Evolutionary conservation across 2,329 filamentous ascomycete genomes (phyloP).

Genomic region (Aureobasidium sp.): DNA sequence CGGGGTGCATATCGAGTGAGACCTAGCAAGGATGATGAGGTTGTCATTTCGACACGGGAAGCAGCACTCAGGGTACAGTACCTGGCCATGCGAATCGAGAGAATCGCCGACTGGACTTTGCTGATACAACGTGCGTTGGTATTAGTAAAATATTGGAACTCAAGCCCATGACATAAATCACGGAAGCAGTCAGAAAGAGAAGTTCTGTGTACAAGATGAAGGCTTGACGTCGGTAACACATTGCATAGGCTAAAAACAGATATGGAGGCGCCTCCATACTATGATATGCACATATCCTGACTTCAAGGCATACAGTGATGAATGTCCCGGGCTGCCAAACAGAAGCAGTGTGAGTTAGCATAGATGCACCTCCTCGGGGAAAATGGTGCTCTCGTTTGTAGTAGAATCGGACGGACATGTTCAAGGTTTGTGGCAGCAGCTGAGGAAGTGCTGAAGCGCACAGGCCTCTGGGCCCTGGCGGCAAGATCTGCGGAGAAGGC

Average conservation of each 20-base stretch:
- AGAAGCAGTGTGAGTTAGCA: background rate
- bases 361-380: background rate
- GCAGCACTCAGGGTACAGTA: background rate
- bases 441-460: background rate
- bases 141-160: background rate
- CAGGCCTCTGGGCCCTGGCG: background rate
- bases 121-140: background rate
- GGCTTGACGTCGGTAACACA: background rate
- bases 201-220: background rate
- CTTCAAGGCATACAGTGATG: too few species aligned
- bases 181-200: background rate
- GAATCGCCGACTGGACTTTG: background rate
- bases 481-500: slow-evolving; percentile 6
- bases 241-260: background rate
- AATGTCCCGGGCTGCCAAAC: background rate
- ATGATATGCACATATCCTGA: background rate
- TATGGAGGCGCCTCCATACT: background rate
- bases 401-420: background rate
- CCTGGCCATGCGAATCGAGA: background rate
- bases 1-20: slow-evolving; percentile 14
- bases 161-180: background rate
- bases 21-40: slow-evolving; percentile 10
- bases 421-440: background rate
- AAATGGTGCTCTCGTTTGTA: too few species aligned
- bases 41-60: background rate